Base-by-base conservation (phyloP, 352 stramenopile species). In the Pythium insidiosum region DNA sequence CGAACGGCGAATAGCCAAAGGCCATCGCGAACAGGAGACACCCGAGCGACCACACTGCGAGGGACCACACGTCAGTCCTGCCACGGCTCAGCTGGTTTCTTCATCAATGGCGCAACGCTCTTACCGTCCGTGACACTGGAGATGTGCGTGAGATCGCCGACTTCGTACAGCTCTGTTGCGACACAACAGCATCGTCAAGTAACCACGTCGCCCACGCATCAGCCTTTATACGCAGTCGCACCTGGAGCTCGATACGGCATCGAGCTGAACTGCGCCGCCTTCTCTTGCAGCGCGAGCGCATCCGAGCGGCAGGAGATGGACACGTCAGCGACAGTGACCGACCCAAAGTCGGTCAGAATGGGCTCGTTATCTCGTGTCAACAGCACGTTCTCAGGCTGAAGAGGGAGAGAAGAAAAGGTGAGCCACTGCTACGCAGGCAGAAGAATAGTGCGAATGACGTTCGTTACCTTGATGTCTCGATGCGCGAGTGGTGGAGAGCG, bases 301-400 rank as follows among this genome's bases (percentile, higher is more conserved):
- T 95, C 84, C 0, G 70, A 67, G 6, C 81, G 76, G 44, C 75
- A 88, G 7, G 62, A 51, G 24, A 95, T 75, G 6, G 48, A 62
- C 21, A 86, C 58, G 38, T 94, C 68, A 18, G 69, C 79, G 36
- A 63, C 60, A 9, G 63, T 68, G 40, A 85, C 60, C 1, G 81
- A 94, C 0, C 84, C 84, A 68, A 95, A 94, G 50, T 95, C 84
- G n/a, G 81, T 94, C 43, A 95, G 53, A 28, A 95, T 51, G 3
- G 82, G 83, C 41, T 90, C 80, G n/a, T 71, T 56, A 13, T 88
- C 68, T 25, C 83, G 66, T 0, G 73, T 74, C 23, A 95, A 47
- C 68, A 95, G 53, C 13, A 95, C 62, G 47, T 95, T 95, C 40
- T 95, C 84, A 5, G 84, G 84, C 77, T 95, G 46, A n/a, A n/a